A percentile compares a stretch with the other conserved stretches of the same genome.
Evolutionary conservation across 345 rosid genomes (phyloP).

Genomic region (Alliaria petiolata): DNA sequence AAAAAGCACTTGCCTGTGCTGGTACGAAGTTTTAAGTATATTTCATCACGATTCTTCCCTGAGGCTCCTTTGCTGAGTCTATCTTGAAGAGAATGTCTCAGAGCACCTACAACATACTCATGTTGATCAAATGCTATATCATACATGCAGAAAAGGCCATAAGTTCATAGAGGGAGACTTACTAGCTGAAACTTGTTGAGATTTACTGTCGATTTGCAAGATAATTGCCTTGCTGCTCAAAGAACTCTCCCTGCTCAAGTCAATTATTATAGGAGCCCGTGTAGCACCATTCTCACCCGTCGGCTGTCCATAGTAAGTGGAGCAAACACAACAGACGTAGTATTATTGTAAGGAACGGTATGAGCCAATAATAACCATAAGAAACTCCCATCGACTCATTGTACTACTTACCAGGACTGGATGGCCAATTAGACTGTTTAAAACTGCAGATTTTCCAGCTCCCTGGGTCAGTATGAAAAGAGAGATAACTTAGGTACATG

Average conservation of each 20-base stretch:
- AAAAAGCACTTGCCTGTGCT: conserved; percentile 60
- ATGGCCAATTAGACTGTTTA: conserved; percentile 96
- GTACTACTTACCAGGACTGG: conserved; percentile 75
- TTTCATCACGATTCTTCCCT: conserved; percentile 87
- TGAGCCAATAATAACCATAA: background rate
- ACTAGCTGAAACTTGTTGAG: conserved; percentile 98
- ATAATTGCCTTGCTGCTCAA: conserved; percentile 71
- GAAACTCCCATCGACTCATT: background rate
- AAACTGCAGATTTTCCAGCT: conserved; percentile 94
- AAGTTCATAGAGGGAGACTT: conserved; percentile 29
- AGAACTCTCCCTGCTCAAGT: conserved; percentile 66
- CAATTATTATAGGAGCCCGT: conserved; percentile 82
- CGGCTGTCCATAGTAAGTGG: conserved; percentile 51
- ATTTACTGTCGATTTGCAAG: conserved; percentile 81
- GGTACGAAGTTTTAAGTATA: conserved; percentile 79
- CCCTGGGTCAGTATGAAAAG: conserved; percentile 52
- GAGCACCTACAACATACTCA: conserved; percentile 55
- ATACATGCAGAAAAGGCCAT: conserved; percentile 7
- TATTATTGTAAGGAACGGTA: background rate
- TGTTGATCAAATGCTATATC: background rate
- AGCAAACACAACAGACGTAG: conserved; percentile 17
- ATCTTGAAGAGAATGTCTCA: conserved; percentile 85
- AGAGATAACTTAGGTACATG: background rate
- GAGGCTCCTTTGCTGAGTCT: conserved; percentile 86
- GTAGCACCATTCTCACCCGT: conserved; percentile 99